Percentiles rank a stretch among this genome's conserved stretches.
phyloP scores from a whole-genome alignment of 2,329 filamentous ascomycete species.

The Parastagonospora nodorum region DNA sequence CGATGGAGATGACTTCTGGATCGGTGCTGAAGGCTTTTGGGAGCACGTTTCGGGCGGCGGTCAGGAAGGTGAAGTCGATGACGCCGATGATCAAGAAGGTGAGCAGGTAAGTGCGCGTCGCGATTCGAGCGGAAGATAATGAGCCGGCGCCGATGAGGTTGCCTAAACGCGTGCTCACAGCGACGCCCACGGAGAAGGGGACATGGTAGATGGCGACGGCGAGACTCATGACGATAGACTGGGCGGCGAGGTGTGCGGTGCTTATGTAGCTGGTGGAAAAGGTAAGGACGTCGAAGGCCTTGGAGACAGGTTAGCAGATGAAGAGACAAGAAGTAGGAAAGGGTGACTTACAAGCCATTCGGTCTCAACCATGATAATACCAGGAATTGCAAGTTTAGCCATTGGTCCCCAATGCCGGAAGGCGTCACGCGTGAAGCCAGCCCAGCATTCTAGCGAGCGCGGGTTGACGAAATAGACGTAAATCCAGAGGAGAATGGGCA shows the following conservation, averaged over 20 bases:
- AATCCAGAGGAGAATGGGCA: constrained; percentile 54
- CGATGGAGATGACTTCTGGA: constrained; percentile 40
- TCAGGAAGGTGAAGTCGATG: constrained; percentile 40
- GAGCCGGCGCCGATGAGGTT: constrained; percentile 47
- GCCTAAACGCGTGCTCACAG: constrained; percentile 46
- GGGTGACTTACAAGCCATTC: constrained; percentile 35
- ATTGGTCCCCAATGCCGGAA: constrained; percentile 80
- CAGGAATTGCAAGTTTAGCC: constrained; percentile 86
- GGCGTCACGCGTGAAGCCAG: constrained; percentile 70
- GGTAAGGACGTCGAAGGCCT: constrained; percentile 55
- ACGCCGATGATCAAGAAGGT: constrained; percentile 44
- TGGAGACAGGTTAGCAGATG: neutral
- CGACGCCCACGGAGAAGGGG: constrained; percentile 47
- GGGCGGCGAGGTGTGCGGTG: constrained; percentile 80
- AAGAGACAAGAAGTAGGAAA: neutral
- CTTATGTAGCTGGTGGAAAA: constrained; percentile 80
- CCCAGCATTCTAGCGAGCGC: constrained; percentile 63
- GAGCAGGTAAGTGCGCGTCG: constrained; percentile 39
- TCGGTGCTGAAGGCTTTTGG: constrained; percentile 44
- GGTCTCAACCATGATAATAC: constrained; percentile 91
- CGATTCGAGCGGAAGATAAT: constrained; percentile 38
- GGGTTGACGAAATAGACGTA: constrained; percentile 52
- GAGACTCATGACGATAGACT: constrained; percentile 53
- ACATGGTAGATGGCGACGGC: constrained; percentile 48
- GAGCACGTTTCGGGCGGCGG: constrained; percentile 35